Conservation (phyloP, 345 rosid genomes). For the Dipteronia sinensis region DNA sequence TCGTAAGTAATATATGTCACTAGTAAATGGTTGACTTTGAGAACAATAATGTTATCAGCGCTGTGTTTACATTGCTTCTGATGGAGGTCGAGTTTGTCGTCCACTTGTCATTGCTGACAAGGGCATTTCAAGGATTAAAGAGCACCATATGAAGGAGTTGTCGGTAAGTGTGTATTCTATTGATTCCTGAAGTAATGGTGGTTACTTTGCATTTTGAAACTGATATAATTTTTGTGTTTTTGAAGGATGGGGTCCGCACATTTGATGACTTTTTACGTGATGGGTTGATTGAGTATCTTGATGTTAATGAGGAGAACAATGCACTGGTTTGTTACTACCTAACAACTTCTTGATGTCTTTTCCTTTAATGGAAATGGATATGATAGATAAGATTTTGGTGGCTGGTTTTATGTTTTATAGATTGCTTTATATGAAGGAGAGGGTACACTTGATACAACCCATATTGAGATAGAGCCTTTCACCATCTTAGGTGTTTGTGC, state of each 20-base stretch:
- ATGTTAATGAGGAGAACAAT: conserved; percentile 97
- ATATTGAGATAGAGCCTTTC: conserved; percentile 96
- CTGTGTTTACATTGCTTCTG: conserved; percentile 92
- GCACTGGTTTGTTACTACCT: conserved; percentile 65
- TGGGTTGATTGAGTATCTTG: conserved; percentile 92
- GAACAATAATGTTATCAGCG: conserved; percentile 46
- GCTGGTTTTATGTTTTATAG: conserved; percentile 42
- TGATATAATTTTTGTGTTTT: conserved; percentile 23
- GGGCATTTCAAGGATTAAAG: conserved; percentile 87
- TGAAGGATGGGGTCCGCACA: conserved; percentile 82
- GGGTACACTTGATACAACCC: conserved; percentile 72
- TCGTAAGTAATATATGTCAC: conserved; percentile 1
- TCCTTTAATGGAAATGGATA: conserved; percentile 10
- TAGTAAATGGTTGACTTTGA: conserved; percentile 20
- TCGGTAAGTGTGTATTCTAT: conserved; percentile 47
- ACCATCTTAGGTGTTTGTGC: conserved; percentile 95
- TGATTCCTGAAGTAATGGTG: conserved; percentile 15
- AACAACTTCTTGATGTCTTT: conserved; percentile 11
- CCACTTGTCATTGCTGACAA: conserved; percentile 95
- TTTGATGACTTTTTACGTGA: conserved; percentile 91
- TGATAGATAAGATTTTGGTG: conserved; percentile 15
- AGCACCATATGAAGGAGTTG: conserved; percentile 89
- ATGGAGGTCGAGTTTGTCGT: conserved; percentile 99
- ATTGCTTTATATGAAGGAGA: conserved; percentile 90
- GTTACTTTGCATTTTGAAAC: conserved; percentile 16